These are phyloP conservation scores for Globisporangium megalacanthum DNA, from an alignment of 352 stramenopile genomes.

Conservation along the genomic window DNA sequence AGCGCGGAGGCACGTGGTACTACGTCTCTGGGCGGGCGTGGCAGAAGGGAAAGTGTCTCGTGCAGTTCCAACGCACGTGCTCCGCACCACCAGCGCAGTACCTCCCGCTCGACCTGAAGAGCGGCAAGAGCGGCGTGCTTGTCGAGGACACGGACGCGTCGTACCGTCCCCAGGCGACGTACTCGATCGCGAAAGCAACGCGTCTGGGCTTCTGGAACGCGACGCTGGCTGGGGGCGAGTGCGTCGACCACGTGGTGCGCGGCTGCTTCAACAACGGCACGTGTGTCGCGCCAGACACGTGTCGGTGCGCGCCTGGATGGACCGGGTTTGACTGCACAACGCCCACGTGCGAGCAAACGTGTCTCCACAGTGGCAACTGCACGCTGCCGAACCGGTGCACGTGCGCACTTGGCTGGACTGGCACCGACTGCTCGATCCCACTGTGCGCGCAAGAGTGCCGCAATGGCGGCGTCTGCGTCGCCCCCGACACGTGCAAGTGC, in stretches of 20 bases:
- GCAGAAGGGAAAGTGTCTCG: conserved; percentile 92
- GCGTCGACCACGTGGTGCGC: conserved; percentile 89
- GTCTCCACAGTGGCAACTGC: conserved; percentile 87
- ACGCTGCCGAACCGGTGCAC: conserved; percentile 90
- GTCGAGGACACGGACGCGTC: conserved; percentile 92
- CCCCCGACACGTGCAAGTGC: conserved; percentile 86
- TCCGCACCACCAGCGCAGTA: conserved; percentile 13
- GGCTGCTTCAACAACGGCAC: conserved; percentile 97
- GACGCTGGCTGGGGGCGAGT: conserved; percentile 51
- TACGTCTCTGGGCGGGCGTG: conserved; percentile 58
- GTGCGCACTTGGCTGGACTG: conserved; percentile 89
- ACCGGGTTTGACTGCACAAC: conserved; percentile 69
- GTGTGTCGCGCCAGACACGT: conserved; percentile 85
- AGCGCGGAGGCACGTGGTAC: conserved; percentile 75
- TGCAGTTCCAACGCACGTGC: conserved; percentile 90
- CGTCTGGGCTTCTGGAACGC: conserved; percentile 61
- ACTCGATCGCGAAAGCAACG: conserved; percentile 50
- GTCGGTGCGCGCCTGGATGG: conserved; percentile 76
- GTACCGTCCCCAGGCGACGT: conserved; percentile 81
- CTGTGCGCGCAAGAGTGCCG: conserved; percentile 91
- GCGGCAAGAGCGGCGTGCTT: conserved; percentile 16
- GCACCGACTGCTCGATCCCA: conserved; percentile 79
- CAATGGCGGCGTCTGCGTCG: conserved; percentile 71
- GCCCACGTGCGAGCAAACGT: conserved; percentile 68
- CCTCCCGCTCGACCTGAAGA: conserved; percentile 33